phyloP scores from a whole-genome alignment of 495 filamentous ascomycete genomes.

The Margaritispora aquatica region DNA sequence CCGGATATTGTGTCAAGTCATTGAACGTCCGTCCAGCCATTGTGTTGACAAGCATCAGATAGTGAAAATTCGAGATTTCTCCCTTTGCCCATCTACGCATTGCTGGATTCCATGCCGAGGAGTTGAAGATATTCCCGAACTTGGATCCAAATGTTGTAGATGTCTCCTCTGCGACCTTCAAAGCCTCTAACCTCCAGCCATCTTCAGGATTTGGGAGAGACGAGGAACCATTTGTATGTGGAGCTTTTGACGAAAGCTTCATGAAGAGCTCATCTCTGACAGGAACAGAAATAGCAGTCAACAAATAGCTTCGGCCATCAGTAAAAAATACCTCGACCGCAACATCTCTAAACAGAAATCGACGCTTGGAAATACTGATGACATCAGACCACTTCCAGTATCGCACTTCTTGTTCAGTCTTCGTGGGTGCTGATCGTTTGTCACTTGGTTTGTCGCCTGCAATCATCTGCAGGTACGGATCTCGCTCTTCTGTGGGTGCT shows the following conservation, averaged over 20 bases:
- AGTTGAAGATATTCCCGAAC: slow-evolving; percentile 92
- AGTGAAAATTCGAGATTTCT: slow-evolving; percentile 97
- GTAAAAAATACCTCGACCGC: slow-evolving; percentile 94
- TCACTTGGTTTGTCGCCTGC: slow-evolving; percentile 67
- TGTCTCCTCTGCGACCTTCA: slow-evolving; percentile 74
- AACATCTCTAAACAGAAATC: slow-evolving; percentile 93
- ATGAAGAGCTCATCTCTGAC: slow-evolving; percentile 73
- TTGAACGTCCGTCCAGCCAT: slow-evolving; percentile 97
- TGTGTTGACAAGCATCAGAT: slow-evolving; percentile 96
- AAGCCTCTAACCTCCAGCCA: slow-evolving; percentile 79
- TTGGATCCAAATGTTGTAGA: slow-evolving; percentile 75
- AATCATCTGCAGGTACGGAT: slow-evolving; percentile 92
- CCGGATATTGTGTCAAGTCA: slow-evolving; percentile 94
- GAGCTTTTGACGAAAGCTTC: slow-evolving; percentile 68
- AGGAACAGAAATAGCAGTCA: slow-evolving; percentile 68
- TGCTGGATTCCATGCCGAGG: slow-evolving; percentile 64
- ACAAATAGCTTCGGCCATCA: slow-evolving; percentile 88
- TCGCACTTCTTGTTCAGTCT: slow-evolving; percentile 68
- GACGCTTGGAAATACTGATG: slow-evolving; percentile 92
- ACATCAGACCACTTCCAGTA: slow-evolving; percentile 94
- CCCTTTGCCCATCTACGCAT: slow-evolving; percentile 89
- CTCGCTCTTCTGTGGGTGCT: slow-evolving; percentile 84
- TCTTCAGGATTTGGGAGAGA: slow-evolving; percentile 55
- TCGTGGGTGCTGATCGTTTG: slow-evolving; percentile 36
- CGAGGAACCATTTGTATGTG: slow-evolving; percentile 55